Evolutionary conservation across 129 eudicot genomes (phyloP).

Genomic region (Rutidosis leptorrhynchoides): DNA sequence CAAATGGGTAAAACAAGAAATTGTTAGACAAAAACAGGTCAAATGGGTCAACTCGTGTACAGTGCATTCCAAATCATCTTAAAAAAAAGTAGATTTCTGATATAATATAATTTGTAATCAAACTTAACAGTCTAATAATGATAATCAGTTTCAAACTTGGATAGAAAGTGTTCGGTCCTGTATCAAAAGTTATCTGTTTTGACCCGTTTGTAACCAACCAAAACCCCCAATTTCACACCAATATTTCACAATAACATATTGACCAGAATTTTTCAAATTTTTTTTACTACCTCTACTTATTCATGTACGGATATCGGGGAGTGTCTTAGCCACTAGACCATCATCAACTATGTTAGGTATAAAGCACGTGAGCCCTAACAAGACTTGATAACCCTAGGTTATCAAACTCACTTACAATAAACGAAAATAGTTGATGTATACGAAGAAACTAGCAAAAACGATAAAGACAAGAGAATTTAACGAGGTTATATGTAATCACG

Average conservation of each 20-base stretch:
- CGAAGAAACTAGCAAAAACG: no score
- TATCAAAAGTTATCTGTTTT: not conserved
- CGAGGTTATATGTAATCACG: no score
- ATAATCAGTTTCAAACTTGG: not conserved
- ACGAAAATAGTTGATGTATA: no score
- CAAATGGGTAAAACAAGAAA: not conserved
- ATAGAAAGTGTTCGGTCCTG: not conserved
- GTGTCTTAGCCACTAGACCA: slow-evolving; percentile 98
- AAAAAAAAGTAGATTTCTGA: not conserved
- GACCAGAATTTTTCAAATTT: not conserved
- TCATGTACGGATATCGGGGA: slow-evolving; percentile 88
- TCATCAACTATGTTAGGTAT: no score
- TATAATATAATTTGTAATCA: not conserved
- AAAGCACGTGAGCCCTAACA: no score
- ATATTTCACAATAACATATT: not conserved
- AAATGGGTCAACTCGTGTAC: not conserved
- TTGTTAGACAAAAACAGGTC: not conserved
- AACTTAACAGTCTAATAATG: not conserved
- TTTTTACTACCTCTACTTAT: slow-evolving; percentile 5
- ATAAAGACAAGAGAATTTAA: no score
- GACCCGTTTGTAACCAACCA: not conserved
- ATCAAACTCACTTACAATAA: no score
- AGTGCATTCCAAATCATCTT: not conserved
- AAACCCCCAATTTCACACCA: not conserved
- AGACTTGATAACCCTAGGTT: slow-evolving; percentile 81